Base-by-base conservation (phyloP, 1,139 yeast genomes). In the Candida pseudoviswanathii region DNA sequence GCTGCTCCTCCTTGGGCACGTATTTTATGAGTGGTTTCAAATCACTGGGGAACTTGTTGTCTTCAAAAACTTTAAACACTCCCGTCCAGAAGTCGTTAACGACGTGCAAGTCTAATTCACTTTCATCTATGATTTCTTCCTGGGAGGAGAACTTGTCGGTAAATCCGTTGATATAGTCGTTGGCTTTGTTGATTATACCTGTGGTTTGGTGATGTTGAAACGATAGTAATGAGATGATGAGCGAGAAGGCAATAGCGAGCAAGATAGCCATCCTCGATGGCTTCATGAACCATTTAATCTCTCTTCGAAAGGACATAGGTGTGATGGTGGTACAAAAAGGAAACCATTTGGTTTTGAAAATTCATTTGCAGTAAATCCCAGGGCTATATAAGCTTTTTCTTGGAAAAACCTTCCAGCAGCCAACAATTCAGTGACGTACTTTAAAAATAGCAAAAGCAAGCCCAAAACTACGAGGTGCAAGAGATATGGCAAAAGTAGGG, bases 81-180 rank as follows among this genome's bases (percentile, higher is more conserved):
- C 53, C 47, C n/a, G 53, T 51, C 66, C 68, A 64, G 44, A 63
- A 63, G 9, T 49, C 46, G 48, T 59, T 37, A 10, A 25, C 31
- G 2, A 25, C 27, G 11, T 24, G 9, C 22, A 37, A 25, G 16
- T 37, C 10, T 7, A 25, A 4, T n/a, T 37, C 16, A 1, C 27
- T 11, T 3, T 25, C 22, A 25, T 37, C 16, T n/a, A 25, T 4
- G 3, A 5, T 21, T 8, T 37, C 41, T 5, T 25, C 41, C n/a
- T 37, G 41, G 11, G 21, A 3, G 3, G 31, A 10, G 11, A 37
- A 37, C 6, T 16, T 36, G 36, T 31, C 41, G 2, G 41, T 10
- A 9, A 37, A 26, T 5, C 30, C 41, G 11, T 21, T 37, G 16
- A 37, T 37, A 25, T 37, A 37, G 22, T 25, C 8, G 16, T 37